Evolutionary conservation across 139 green algal genomes (phyloP), one percentile per base, ranked within the genome.

Genomic region (Ulvella scutata): DNA sequence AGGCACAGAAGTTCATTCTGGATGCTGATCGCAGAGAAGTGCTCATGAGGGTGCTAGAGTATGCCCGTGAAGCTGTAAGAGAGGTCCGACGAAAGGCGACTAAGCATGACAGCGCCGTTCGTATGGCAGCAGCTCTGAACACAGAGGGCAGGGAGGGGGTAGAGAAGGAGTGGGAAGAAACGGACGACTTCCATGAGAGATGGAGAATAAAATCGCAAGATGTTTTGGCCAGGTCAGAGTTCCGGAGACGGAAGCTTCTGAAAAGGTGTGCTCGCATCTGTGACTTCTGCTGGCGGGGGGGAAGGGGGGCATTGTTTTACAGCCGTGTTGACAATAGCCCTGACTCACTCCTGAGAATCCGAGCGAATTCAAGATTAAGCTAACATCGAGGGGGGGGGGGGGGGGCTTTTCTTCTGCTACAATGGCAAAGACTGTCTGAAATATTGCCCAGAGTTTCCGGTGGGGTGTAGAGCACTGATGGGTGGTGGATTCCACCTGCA

Each of bases 61-160:
- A 87, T 3, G 87, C 89, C 13, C 79, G 84, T 77, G 88, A 88
- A 92, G 43, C 31, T 37, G 78, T 97, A 36, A 78, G 86, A 9
- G 87, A 89, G 76, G 87, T 92, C 62, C 87, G 92, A 33, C 84
- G 81, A 31, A 96, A 96, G 79, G 82, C 84, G 39, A 90, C 87
- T 33, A 97, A 97, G 79, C 82, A 95, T 72, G 91, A 97, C 81
- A 88, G 87, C 31, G 81, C 86, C 0, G 76, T 91, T 4, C 82
- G 85, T 7, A 79, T 97, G 37, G 87, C 90, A 13, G 80, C 73
- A 17, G 36, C 85, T 3, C 51, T 97, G 35, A 83, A 95, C 61
- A 85, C 89, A 73, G 85, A 79, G 21, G 90, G 89, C 26, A 75
- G 77, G 38, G 82, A 90, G 62, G 90, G 89, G 17, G 88, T 95